Evolutionary conservation across 306 rosid genomes (phyloP), one percentile per base, ranked within the genome.

Genomic region (Fragaria ananassa): DNA sequence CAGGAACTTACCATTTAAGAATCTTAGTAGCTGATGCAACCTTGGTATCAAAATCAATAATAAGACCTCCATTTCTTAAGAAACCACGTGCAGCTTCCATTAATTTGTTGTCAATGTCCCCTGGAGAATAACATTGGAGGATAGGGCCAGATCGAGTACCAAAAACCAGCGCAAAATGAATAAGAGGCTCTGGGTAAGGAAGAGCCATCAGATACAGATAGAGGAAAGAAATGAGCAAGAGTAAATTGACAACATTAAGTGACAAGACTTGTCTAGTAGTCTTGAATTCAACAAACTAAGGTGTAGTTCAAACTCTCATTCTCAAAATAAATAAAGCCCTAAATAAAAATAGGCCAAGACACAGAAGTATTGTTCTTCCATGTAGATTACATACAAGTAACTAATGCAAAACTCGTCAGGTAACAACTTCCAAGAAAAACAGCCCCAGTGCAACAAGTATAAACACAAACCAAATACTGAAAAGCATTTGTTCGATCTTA

Each of bases 91-190:
- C 93, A 53, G 95, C 95, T 71, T 90, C 95, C 88, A 76, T 82
- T 77, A 94, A 77, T 71, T 94, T 95, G 76, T 85, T 86, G 46
- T 94, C 98, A 58, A 94, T 82, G 15, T 88, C 77, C 45, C 88
- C 87, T 21, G 97, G 92, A 37, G 96, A 90, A 80, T 92, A 94
- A 85, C 93, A 91, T 73, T 88, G 83, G 66, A 94, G 89, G 51
- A 87, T 83, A 65, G 96, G 97, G 53, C 96, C 93, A 61, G 92
- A 90, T 77, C 89, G 96, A 71, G 91, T 90, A 61, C 96, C 97
- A 68, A 79, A 83, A 39, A 85, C 95, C 78, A 92, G 82, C 8
- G 95, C 91, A 82, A 92, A 90, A 83, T 94, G 98, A 81, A 88
- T 81, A 69, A 94, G 91, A 82, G 97, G 96, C 84, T 94, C 98